Conservation (phyloP, 176 grass and related monocot species). For the Alopecurus myosuroides region DNA sequence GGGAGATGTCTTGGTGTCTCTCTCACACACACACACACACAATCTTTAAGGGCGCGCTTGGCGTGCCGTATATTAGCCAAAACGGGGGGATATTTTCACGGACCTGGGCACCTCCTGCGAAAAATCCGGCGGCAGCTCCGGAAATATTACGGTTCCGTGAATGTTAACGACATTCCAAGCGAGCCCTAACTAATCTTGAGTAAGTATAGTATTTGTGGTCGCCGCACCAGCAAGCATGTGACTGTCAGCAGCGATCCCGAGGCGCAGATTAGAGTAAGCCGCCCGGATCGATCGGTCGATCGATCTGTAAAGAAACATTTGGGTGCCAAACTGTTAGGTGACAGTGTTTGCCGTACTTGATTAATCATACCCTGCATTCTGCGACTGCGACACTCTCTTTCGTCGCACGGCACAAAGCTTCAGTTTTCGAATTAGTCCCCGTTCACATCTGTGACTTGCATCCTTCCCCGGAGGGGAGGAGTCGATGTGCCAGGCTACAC, state of each 20-base stretch:
- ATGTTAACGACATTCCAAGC: no score
- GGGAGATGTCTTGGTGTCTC: constrained; percentile 21
- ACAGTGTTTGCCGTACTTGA: background rate
- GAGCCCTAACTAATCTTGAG: background rate
- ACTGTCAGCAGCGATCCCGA: constrained; percentile 65
- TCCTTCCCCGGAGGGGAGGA: no score
- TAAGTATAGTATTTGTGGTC: background rate
- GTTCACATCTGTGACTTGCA: no score
- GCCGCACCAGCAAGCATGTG: constrained; percentile 60
- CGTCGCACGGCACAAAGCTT: background rate
- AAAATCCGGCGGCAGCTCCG: no score
- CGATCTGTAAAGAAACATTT: constrained; percentile 45
- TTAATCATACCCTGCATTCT: background rate
- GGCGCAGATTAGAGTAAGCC: constrained; percentile 54
- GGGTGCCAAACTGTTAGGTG: constrained; percentile 17
- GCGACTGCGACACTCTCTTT: background rate
- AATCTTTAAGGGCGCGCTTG: no score
- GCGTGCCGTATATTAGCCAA: no score
- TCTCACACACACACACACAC: background rate
- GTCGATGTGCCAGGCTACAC: no score
- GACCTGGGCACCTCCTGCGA: no score
- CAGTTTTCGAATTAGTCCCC: background rate
- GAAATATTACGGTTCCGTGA: no score
- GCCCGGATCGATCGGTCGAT: background rate
- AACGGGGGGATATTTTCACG: no score